A percentile compares a stretch with the other conserved stretches of the same genome.
Evolutionary conservation across 805 yeast genomes (phyloP).

Genomic region (Huiozyma sinensis): DNA sequence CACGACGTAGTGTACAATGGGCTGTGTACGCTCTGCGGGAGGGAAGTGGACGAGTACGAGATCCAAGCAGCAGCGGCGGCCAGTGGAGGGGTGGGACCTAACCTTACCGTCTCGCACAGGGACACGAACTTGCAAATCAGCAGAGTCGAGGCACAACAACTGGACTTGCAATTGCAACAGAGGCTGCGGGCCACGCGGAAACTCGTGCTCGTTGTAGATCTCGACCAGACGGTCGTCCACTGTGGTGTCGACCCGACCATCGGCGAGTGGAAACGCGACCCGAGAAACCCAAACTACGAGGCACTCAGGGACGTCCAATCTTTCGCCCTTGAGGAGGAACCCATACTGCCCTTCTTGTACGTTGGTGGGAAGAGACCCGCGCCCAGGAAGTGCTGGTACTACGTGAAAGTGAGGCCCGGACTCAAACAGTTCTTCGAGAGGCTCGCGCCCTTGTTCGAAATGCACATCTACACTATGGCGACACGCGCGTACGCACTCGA

Average conservation of each 20-base stretch:
- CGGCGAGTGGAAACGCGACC: conserved; percentile 89
- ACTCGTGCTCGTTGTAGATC: conserved; percentile 84
- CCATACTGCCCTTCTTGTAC: conserved; percentile 45
- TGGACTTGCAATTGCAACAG: conserved; percentile 58
- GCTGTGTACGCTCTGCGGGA: conserved; percentile 87
- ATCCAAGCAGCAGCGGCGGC: conserved; percentile 33
- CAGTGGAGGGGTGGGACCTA: conserved; percentile 29
- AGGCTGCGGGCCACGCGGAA: conserved; percentile 52
- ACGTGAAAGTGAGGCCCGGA: conserved; percentile 88
- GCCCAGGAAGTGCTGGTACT: conserved; percentile 69
- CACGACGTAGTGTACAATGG: conserved; percentile 95
- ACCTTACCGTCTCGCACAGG: conserved; percentile 73
- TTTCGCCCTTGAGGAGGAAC: conserved; percentile 70
- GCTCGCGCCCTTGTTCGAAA: conserved; percentile 59
- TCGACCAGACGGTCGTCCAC: conserved; percentile 95
- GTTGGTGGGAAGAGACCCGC: conserved; percentile 47
- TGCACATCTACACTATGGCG: conserved; percentile 97
- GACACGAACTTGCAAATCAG: conserved; percentile 77
- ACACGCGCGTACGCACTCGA: conserved; percentile 86
- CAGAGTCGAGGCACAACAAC: conserved; percentile 72
- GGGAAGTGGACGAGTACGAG: conserved; percentile 64
- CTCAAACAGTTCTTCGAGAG: conserved; percentile 57
- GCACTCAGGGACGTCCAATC: conserved; percentile 72
- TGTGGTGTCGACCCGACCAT: conserved; percentile 97
- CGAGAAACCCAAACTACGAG: conserved; percentile 71